Percentiles rank a stretch among this genome's conserved stretches.
Evolutionary conservation across 495 filamentous ascomycete genomes (phyloP).

Genomic region (Corynascus novoguineensis): DNA sequence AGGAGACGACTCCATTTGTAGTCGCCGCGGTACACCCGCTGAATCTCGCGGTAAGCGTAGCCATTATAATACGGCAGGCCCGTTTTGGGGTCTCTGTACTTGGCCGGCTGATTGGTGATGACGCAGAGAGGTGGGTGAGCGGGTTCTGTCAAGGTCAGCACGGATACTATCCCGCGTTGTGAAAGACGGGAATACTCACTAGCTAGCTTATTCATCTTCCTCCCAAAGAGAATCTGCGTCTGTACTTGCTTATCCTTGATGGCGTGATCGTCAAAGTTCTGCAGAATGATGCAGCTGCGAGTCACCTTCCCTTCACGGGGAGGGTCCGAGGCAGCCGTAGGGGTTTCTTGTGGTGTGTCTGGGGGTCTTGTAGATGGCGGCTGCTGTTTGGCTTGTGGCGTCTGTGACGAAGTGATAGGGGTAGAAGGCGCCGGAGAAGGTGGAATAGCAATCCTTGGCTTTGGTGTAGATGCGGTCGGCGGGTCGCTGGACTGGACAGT

Average conservation of each 20-base stretch:
- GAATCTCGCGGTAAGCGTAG: conserved; percentile 69
- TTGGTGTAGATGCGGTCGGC: conserved; percentile 15
- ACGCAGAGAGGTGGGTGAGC: conserved; percentile 54
- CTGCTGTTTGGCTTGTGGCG: conserved; percentile 11
- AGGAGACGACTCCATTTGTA: conserved; percentile 72
- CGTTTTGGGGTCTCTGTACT: conserved; percentile 70
- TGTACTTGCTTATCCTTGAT: conserved; percentile 52
- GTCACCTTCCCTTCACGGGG: conserved; percentile 35
- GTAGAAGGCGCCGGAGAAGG: conserved; percentile 13
- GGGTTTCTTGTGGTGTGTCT: conserved; percentile 23
- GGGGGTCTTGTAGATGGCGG: conserved; percentile 12
- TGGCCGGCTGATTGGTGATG: conserved; percentile 73
- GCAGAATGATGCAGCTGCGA: conserved; percentile 50
- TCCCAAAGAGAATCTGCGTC: conserved; percentile 48
- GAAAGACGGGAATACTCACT: conserved; percentile 35
- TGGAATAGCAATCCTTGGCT: conserved; percentile 6
- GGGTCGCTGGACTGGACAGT: conserved; percentile 2
- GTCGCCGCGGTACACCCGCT: conserved; percentile 56
- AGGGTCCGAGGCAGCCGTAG: conserved; percentile 15
- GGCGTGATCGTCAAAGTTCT: conserved; percentile 51
- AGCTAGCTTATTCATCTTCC: conserved; percentile 48
- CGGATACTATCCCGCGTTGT: conserved; percentile 6
- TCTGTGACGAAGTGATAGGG: conserved; percentile 11
- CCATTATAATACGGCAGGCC: conserved; percentile 69
- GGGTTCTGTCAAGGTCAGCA: conserved; percentile 35